These are phyloP conservation scores for Boechera divaricarpa DNA, from an alignment of 345 rosid species.

Conservation along the genomic window DNA sequence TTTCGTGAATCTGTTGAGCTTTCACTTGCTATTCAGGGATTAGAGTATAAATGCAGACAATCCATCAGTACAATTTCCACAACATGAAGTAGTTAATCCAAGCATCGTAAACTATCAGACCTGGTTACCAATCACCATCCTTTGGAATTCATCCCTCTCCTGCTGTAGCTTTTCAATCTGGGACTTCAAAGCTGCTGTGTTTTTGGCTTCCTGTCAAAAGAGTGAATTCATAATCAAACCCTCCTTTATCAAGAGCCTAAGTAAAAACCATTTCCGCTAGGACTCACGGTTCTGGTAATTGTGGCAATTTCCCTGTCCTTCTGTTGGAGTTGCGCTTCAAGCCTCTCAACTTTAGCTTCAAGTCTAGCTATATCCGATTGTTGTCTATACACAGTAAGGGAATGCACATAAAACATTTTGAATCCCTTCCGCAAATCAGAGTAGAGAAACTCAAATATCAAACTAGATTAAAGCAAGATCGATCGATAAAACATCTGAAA, in stretches of 20 bases:
- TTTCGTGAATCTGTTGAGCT: constrained; percentile 96
- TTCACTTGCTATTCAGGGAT: constrained; percentile 78
- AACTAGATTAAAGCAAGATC: constrained; percentile 5
- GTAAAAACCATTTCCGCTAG: constrained; percentile 1
- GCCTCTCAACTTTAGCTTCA: constrained; percentile 96
- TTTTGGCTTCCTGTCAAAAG: constrained; percentile 81
- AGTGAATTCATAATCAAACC: constrained; percentile 25
- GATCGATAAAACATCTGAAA: neutral
- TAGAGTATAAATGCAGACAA: constrained; percentile 19
- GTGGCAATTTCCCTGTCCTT: constrained; percentile 98
- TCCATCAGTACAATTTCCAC: constrained; percentile 27
- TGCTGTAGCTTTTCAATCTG: constrained; percentile 94
- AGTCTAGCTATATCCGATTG: constrained; percentile 86
- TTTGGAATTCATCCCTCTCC: constrained; percentile 97
- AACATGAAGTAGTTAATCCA: neutral
- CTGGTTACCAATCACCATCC: constrained; percentile 99
- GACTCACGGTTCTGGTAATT: constrained; percentile 81
- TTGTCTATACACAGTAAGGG: constrained; percentile 49
- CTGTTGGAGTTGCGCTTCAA: constrained; percentile 75
- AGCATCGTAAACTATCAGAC: constrained; percentile 47
- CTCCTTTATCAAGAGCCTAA: neutral
- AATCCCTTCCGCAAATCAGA: neutral
- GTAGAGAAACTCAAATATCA: neutral
- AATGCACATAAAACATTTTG: neutral
- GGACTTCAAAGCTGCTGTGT: constrained; percentile 80